Base-by-base conservation (phyloP, 1,284 basidiomycete species). In the Takashimella koratensis region DNA sequence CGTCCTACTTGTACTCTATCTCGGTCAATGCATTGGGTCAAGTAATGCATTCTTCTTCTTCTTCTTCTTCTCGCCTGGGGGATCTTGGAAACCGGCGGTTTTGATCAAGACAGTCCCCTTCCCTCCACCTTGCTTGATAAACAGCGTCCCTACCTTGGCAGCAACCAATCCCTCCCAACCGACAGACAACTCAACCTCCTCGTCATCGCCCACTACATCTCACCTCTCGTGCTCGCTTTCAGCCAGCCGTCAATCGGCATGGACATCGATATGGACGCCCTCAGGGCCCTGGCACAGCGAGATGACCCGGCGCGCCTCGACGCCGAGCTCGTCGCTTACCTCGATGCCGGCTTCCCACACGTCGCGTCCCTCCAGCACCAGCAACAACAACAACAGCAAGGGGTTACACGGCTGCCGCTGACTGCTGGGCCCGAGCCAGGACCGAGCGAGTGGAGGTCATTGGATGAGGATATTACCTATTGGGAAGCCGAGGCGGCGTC, bases 391-490 rank as follows among this genome's bases (percentile, higher is more conserved):
- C 5, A 51, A 49, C 23, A 19, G 11, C 25, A 41, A 51, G 48
- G 51, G 51, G 26, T 47, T 53, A 6, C 51, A 49, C 39, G 57
- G 53, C 27, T 43, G 58, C 21, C 52, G 21, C 10, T 23, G 25
- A 24, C 45, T 36, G 26, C 30, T 40, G 27, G 41, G 45, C 41
- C 11, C 23, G 41, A 6, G 26, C 23, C 10, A 21, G 45, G 16
- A 40, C 48, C 21, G 26, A 43, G 43, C 13, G 51, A 26, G 39
- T 42, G 46, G 47, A 54, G 64, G 30, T 58, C 52, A 2, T 51
- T 74, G 2, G 54, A 60, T 2, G 64, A 68, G 36, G 70, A 73
- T 51, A 69, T 73, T 3, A 47, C 36, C 6, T 62, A 67, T 57
- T 75, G 71, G 70, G 59, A 64, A 44, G 52, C 53, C 3, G 52